Evolutionary conservation across 441 rosid species (phyloP).

Genomic region (Pelargonium australe): DNA sequence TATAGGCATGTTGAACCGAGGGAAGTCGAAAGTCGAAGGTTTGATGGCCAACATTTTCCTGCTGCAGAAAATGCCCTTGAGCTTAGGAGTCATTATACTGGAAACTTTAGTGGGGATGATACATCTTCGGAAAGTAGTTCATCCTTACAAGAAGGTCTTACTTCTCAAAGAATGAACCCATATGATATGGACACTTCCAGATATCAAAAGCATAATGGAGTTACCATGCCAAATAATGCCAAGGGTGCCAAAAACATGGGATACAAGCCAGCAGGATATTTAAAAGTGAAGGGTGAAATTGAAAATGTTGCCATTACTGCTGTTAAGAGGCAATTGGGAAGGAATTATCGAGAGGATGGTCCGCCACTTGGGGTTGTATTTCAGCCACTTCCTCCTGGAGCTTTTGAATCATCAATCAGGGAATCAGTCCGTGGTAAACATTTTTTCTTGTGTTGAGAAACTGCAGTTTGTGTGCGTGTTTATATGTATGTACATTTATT

Average conservation of each 20-base stretch:
- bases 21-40: conserved; percentile 82
- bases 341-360: conserved; percentile 69
- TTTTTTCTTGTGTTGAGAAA: conserved; percentile 16
- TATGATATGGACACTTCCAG: conserved; percentile 36
- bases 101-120: conserved; percentile 47
- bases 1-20: conserved; percentile 47
- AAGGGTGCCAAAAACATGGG: conserved; percentile 36
- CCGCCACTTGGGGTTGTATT: conserved; percentile 73
- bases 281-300: conserved; percentile 61
- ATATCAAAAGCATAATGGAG: conserved; percentile 32
- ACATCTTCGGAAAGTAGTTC: conserved; percentile 69
- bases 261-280: conserved; percentile 72
- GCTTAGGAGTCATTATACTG: conserved; percentile 31
- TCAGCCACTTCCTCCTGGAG: conserved; percentile 77
- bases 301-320: conserved; percentile 76
- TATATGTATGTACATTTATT: neutral
- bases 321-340: conserved; percentile 77
- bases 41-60: conserved; percentile 36
- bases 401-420: conserved; percentile 54
- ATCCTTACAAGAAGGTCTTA: conserved; percentile 49
- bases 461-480: neutral
- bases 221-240: conserved; percentile 22
- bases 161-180: conserved; percentile 34
- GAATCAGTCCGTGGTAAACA: conserved; percentile 48
- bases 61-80: conserved; percentile 28